Conservation (phyloP, 169 alveolate species). For the Eimeria acervulina region DNA sequence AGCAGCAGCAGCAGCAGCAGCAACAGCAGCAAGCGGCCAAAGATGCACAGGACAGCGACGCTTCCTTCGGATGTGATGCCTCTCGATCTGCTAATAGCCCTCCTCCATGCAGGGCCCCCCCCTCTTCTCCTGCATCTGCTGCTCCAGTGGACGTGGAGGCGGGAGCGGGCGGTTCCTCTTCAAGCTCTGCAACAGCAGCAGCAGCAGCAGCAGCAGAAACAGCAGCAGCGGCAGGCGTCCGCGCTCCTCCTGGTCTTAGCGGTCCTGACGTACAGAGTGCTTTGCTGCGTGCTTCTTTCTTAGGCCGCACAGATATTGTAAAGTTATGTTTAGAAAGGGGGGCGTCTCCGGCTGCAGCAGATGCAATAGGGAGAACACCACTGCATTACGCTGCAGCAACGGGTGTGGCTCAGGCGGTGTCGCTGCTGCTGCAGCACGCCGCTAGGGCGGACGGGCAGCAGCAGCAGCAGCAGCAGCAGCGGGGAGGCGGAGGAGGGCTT, state of each 20-base stretch:
- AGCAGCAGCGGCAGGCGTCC: conserved; percentile 28
- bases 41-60: neutral
- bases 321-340: conserved; percentile 62
- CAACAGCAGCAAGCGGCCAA: neutral
- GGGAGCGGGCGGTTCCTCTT: neutral
- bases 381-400: conserved; percentile 89
- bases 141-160: neutral
- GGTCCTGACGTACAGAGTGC: conserved; percentile 81
- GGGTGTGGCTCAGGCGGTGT: conserved; percentile 84
- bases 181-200: conserved; percentile 18
- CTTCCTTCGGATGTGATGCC: neutral
- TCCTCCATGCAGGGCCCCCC: conserved; percentile 38
- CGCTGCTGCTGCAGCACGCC: conserved; percentile 82
- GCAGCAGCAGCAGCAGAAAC: neutral
- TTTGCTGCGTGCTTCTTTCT: conserved; percentile 60
- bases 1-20: neutral
- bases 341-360: conserved; percentile 77
- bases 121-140: conserved; percentile 54
- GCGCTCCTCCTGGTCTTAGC: conserved; percentile 80
- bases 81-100: neutral
- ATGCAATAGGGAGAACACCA: conserved; percentile 87
- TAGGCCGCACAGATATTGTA: conserved; percentile 69
- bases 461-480: conserved; percentile 33
- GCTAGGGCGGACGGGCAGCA: conserved; percentile 63
- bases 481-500: no score